Conservation (phyloP, 31 red algal genomes). For the Asparagopsis taxiformis region DNA sequence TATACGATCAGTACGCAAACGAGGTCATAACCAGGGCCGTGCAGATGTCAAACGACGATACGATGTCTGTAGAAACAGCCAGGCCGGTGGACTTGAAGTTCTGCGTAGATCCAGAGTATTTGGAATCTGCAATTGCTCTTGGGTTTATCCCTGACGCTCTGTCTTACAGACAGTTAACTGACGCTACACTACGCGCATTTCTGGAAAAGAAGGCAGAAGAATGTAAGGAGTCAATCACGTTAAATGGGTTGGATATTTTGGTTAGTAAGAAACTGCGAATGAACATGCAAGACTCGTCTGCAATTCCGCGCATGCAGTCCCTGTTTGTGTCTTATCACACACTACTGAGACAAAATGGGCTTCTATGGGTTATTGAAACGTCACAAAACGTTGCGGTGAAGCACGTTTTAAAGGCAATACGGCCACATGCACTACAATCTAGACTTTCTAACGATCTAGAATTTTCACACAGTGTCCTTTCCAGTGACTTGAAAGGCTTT, state of each 20-base stretch:
- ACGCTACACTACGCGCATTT: slow-evolving; percentile 3
- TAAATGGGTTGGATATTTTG: slow-evolving; percentile 8
- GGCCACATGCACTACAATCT: neutral
- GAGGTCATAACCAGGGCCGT: slow-evolving; percentile 1
- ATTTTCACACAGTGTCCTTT: slow-evolving; percentile 7
- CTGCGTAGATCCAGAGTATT: slow-evolving; percentile 11
- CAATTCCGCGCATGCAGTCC: slow-evolving; percentile 8
- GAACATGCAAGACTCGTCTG: neutral
- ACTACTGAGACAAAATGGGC: neutral
- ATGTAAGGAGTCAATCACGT: slow-evolving; percentile 10
- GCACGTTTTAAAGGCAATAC: slow-evolving; percentile 10
- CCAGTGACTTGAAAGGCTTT: slow-evolving; percentile 29
- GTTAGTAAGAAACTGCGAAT: slow-evolving; percentile 9
- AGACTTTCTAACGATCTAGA: neutral
- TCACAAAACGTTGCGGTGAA: neutral
- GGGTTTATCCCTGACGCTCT: neutral
- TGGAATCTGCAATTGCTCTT: slow-evolving; percentile 12
- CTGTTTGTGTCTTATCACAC: slow-evolving; percentile 9
- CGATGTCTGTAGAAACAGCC: neutral
- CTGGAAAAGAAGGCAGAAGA: slow-evolving; percentile 25
- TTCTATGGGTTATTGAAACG: slow-evolving; percentile 1
- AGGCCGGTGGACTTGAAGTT: slow-evolving; percentile 5
- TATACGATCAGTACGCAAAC: slow-evolving; percentile 13
- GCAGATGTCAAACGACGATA: neutral
- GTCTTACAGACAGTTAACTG: neutral